Base-by-base conservation (phyloP, 2,329 filamentous ascomycete genomes). In the Trichoderma sp. region DNA sequence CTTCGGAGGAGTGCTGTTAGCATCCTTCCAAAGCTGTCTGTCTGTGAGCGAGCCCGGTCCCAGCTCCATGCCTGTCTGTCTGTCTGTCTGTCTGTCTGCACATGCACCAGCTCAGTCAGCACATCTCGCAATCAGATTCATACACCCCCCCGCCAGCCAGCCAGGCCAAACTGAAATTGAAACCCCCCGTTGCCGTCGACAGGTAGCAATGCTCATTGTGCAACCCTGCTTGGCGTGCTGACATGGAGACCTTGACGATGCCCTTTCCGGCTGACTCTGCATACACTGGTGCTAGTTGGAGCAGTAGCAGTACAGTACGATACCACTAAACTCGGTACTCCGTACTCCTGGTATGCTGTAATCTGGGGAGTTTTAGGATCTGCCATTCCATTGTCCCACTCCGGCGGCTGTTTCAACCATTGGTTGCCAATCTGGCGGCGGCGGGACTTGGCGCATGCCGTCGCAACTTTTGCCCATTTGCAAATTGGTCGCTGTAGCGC, bases 401-500 rank as follows among this genome's bases (percentile, higher is more conserved):
- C 26, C 24, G 26, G 65, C 65, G 65, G 65, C 53, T 68, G 53
- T 68, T 68, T 68, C 65, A 34, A 68, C 53, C 26, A 68, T 68
- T 60, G 65, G 65, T n/a, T 58, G 64, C 24, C 32, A 30, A 39
- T 15, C 24, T 68, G 36, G 36, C 18, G 28, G 36, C 18, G 28
- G 53, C 28, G 65, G 65, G 65, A 60, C 56, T 58, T 47, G 65
- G 65, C 65, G 24, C 64, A 57, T 43, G 32, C 65, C 53, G 65
- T 47, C 65, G 53, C 53, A 58, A 11, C 15, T 30, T 32, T 14
- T 32, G 26, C 3, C 34, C 18, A 30, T 60, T 53, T 57, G 9
- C 32, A 21, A n/a, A 18, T 68, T 60, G 12, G 14, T 34, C 18
- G 26, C 58, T 47, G 28, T 5, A 60, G 65, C 34, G 65, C 30